Base-by-base conservation (phyloP, 495 filamentous ascomycete genomes). In the Aspergillus affinis region DNA sequence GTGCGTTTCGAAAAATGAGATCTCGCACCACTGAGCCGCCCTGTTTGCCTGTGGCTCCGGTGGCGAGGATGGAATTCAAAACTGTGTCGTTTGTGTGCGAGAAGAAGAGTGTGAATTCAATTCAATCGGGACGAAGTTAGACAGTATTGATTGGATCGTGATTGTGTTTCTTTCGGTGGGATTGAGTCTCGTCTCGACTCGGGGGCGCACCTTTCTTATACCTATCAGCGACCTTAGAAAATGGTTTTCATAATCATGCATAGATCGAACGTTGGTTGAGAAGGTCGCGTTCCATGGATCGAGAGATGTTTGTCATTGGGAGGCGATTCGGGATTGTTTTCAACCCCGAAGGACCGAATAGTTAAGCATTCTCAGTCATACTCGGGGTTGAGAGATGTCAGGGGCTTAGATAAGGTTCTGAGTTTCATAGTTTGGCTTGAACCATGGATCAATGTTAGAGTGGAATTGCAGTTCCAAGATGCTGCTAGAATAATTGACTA, bases 41-140 rank as follows among this genome's bases (percentile, higher is more conserved):
- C 70, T 92, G 90, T 61, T 88, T 83, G 67, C 88, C 88, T 0
- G 87, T 92, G 5, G 86, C 89, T 19, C 89, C 88, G 20, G 87
- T 85, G 58, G 92, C 69, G 48, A 90, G 79, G 54, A 88, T 66
- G n/a, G 75, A 15, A 48, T 53, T 60, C 59, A 6, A 58, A 2
- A 26, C 23, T 26, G 23, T 26, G 23, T 12, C 7, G 30, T 8
- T 32, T 32, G 30, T 12, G 6, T 32, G 6, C 7, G 30, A 8
- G 10, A 12, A 8, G 6, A 32, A 4, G 30, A 8, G 7, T 32
- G 7, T 32, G 7, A 6, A 32, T 7, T 32, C 30, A 8, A 12
- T 3, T 32, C 7, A 32, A 26, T 26, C 2, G 4, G 23, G 23
- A 26, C 23, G 23, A 26, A n/a, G n/a, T 26, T 2, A 4, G 23